phyloP scores from a whole-genome alignment of 345 rosid species.

The Combretum micranthum region DNA sequence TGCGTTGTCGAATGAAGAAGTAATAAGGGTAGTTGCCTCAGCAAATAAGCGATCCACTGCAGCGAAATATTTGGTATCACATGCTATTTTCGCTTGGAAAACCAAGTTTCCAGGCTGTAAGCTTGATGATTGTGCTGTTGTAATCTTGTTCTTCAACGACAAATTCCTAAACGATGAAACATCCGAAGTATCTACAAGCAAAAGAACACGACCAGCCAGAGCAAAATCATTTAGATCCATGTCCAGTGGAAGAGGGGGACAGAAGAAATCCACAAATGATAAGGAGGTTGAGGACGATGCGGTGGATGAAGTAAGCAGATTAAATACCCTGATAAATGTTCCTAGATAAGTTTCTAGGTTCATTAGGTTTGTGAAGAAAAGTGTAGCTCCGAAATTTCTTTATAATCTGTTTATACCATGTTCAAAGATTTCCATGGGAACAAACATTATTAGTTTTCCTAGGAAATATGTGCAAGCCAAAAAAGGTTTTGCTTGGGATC shows the following conservation, averaged over 20 bases:
- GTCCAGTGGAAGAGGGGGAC: constrained; percentile 10
- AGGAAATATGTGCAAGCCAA: too few species aligned
- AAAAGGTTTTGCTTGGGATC: too few species aligned
- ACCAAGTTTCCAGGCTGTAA: constrained; percentile 64
- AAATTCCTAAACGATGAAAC: too few species aligned
- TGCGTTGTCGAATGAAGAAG: constrained; percentile 70
- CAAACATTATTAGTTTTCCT: too few species aligned
- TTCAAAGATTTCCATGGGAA: too few species aligned
- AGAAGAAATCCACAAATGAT: not conserved
- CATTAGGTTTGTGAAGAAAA: too few species aligned
- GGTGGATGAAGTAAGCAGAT: constrained; percentile 20
- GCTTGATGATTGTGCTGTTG: constrained; percentile 72
- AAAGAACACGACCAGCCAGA: constrained; percentile 25
- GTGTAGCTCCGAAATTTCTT: too few species aligned
- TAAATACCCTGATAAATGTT: constrained; percentile 13
- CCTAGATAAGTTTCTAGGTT: constrained; percentile 6
- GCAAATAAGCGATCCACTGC: constrained; percentile 55
- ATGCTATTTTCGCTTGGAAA: constrained; percentile 69
- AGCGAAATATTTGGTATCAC: constrained; percentile 52
- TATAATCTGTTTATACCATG: too few species aligned
- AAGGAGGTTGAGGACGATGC: constrained; percentile 1
- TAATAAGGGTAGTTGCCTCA: constrained; percentile 55
- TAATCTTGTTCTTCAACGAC: constrained; percentile 61
- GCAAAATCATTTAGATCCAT: constrained; percentile 9
- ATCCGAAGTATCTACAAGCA: not conserved